Percentiles rank a stretch among this genome's conserved stretches.
These are phyloP conservation scores for Chytridiales sp. DNA, from an alignment of 371 early-diverging fungal species.

Conservation along the genomic window DNA sequence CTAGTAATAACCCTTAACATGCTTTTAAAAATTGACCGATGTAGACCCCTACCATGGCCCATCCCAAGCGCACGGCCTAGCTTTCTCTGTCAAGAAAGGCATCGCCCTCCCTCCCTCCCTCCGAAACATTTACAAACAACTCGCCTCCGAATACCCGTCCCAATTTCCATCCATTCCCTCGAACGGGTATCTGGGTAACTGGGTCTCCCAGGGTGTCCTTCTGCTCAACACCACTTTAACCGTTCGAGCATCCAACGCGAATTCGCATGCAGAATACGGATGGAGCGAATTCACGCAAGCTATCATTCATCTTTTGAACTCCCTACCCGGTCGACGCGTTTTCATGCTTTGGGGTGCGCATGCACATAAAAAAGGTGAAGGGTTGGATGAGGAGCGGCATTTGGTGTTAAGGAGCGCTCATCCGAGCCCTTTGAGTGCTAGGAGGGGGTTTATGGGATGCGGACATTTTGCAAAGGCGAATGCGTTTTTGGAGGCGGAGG, in stretches of 20 bases:
- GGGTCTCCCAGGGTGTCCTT: constrained; percentile 70
- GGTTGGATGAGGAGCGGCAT: constrained; percentile 63
- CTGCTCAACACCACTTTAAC: constrained; percentile 93
- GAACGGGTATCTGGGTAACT: background rate
- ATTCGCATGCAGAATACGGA: constrained; percentile 84
- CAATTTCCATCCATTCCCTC: background rate
- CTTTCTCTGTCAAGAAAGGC: constrained; percentile 78
- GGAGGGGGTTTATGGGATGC: constrained; percentile 81
- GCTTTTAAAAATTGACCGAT: background rate
- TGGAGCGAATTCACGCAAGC: constrained; percentile 94
- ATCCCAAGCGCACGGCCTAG: constrained; percentile 90
- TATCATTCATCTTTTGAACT: constrained; percentile 73
- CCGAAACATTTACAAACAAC: constrained; percentile 88
- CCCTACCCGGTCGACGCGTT: constrained; percentile 64
- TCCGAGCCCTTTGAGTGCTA: constrained; percentile 93
- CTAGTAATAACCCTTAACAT: too few relatives aligned
- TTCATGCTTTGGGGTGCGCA: constrained; percentile 98
- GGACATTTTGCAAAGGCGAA: constrained; percentile 94
- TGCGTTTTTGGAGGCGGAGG: constrained; percentile 57
- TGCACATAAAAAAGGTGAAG: constrained; percentile 76
- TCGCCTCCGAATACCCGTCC: constrained; percentile 55
- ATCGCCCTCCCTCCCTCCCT: constrained; percentile 86
- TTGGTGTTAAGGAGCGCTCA: constrained; percentile 86
- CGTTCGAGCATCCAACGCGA: constrained; percentile 80
- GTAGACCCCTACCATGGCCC: constrained; percentile 95